Percentiles rank a stretch among this genome's conserved stretches.
phyloP scores from a whole-genome alignment of 1,284 basidiomycete species.

The Cutaneotrichosporon cutaneum region DNA sequence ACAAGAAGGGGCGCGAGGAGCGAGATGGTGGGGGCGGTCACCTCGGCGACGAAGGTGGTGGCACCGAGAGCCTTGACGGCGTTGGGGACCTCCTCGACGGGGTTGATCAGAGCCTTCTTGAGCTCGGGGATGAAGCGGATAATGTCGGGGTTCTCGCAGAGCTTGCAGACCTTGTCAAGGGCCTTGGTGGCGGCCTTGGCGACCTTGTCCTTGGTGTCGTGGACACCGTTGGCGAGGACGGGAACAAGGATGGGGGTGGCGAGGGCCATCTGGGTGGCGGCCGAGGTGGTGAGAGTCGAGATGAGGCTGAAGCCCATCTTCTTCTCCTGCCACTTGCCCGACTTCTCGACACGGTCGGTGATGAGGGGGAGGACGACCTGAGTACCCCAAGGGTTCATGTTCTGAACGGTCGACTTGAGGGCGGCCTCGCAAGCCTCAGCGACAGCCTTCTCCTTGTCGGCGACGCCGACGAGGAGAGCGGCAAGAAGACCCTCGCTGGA shows the following conservation, averaged over 20 bases:
- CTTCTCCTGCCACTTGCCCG: constrained; percentile 99
- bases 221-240: constrained; percentile 91
- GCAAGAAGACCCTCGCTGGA: constrained; percentile 69
- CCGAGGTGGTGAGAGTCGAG: constrained; percentile 84
- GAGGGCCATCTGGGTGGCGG: constrained; percentile 80
- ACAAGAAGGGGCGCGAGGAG: constrained; percentile 97
- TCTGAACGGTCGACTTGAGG: constrained; percentile 72
- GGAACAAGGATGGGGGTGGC: constrained; percentile 97
- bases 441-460: constrained; percentile 76
- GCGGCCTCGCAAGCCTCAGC: constrained; percentile 77
- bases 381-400: constrained; percentile 88
- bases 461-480: constrained; percentile 82
- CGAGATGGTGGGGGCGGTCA: constrained; percentile 97
- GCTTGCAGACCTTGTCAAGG: constrained; percentile 54
- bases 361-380: constrained; percentile 82
- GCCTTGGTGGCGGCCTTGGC: constrained; percentile 61
- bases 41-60: constrained; percentile 99
- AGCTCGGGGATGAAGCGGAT: constrained; percentile 92
- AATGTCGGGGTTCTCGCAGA: constrained; percentile 96
- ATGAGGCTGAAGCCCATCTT: constrained; percentile 80
- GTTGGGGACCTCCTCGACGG: constrained; percentile 97
- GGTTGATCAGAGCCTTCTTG: constrained; percentile 94
- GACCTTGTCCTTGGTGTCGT: constrained; percentile 99
- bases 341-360: constrained; percentile 75
- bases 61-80: constrained; percentile 95